Base-by-base conservation (phyloP, 805 yeast genomes). In the Saturnispora silvae region DNA sequence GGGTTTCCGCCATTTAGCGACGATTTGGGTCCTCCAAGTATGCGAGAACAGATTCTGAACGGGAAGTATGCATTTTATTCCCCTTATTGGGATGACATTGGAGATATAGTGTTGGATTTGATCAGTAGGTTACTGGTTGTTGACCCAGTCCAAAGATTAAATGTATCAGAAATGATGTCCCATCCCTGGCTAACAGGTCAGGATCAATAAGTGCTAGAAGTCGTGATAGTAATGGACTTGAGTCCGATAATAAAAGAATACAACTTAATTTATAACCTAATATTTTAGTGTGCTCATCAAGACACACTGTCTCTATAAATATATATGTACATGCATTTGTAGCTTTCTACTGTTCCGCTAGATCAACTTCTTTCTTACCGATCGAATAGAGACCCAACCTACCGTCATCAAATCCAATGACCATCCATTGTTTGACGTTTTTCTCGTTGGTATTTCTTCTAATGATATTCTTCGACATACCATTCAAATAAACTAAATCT, bases 1-100 rank as follows among this genome's bases (percentile, higher is more conserved):
- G 94, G 94, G 0, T 82, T 82, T 46, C 92, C 89, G 4, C 94
- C 94, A 0, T 82, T 82, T 51, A 77, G 85, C 49, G 92, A 81
- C 31, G 89, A 82, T 43, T 53, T 81, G 39, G 87, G 78, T 0
- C 92, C 92, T 9, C 89, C 89, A 8, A 65, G 68, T 18, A 77
- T 81, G 81, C 70, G 75, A 42, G 83, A 81, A 31, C 92, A 81
- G 55, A 81, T 81, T 35, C 48, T 77, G 8, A 59, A 61, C 24
- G 89, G 81, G 0, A 71, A 68, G 41, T 80, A 66, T 55, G 85
- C 86, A 0, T 81, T 81, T 51, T 81, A 75, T 52, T 72, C 83
- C 4, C 89, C 89, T 1, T 81, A 76, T 48, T 81, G 87, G 82
- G 89, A 81, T 54, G 68, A 68, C 1, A 75, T 81, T 16, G 67